Percentiles rank a stretch among this genome's conserved stretches.
These are phyloP conservation scores for Cyclanthera cordifolia DNA, from an alignment of 306 rosid species.

Conservation along the genomic window DNA sequence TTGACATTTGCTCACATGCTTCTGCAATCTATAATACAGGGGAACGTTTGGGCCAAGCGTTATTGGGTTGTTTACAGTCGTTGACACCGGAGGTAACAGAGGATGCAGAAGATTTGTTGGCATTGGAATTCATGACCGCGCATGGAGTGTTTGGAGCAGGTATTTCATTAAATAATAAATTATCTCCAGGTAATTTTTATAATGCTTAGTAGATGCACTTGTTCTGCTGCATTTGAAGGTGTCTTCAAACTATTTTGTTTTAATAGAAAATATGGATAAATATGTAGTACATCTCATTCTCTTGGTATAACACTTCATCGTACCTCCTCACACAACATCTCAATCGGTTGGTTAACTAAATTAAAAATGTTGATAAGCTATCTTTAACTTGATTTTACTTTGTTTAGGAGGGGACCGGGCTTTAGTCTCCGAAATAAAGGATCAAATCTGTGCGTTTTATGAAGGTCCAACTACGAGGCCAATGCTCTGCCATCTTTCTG, in stretches of 20 bases:
- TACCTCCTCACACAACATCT: too few relatives aligned
- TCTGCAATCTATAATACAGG: slow-evolving; percentile 34
- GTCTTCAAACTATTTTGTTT: not conserved
- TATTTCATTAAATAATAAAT: slow-evolving; percentile 13
- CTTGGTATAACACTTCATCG: too few relatives aligned
- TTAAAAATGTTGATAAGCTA: not conserved
- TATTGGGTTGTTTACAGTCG: slow-evolving; percentile 41
- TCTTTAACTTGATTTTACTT: slow-evolving; percentile 7
- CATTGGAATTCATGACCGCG: slow-evolving; percentile 52
- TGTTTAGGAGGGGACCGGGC: slow-evolving; percentile 43
- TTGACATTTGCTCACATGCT: not conserved
- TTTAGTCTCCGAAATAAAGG: slow-evolving; percentile 41
- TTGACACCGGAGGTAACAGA: slow-evolving; percentile 62
- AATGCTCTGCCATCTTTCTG: slow-evolving; percentile 58
- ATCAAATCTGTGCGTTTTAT: slow-evolving; percentile 39
- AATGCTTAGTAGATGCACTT: not conserved
- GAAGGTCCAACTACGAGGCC: slow-evolving; percentile 45
- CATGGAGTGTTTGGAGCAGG: slow-evolving; percentile 72
- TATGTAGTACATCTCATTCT: not conserved
- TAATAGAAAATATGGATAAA: not conserved
- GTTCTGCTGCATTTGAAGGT: too few relatives aligned
- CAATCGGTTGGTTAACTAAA: not conserved
- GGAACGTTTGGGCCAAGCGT: slow-evolving; percentile 26
- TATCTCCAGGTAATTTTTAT: not conserved
- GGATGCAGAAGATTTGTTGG: slow-evolving; percentile 42